Evolutionary conservation across 2,329 filamentous ascomycete species (phyloP).

Genomic region (Saccharata proteae): DNA sequence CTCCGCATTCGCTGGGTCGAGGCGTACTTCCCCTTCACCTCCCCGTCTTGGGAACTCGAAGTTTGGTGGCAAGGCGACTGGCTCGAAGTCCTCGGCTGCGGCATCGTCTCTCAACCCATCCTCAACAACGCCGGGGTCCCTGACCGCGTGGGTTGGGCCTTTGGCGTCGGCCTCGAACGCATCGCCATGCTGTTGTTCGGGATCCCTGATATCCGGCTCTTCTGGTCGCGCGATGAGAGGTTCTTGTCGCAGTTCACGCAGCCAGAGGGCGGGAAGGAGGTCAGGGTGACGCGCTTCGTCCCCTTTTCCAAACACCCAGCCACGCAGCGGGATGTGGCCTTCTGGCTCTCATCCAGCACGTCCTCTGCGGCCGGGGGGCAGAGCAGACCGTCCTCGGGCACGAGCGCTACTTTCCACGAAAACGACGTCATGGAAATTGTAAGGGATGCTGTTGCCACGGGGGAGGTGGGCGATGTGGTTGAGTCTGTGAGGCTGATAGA

Average conservation of each 20-base stretch:
- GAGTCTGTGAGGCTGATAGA: constrained; percentile 82
- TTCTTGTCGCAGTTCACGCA: constrained; percentile 72
- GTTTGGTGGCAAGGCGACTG: constrained; percentile 90
- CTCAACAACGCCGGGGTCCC: constrained; percentile 66
- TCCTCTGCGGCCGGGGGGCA: constrained; percentile 21
- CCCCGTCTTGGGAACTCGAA: constrained; percentile 89
- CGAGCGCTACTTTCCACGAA: constrained; percentile 56
- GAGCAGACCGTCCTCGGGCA: constrained; percentile 18
- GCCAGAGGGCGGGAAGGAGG: constrained; percentile 6
- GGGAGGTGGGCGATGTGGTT: constrained; percentile 72
- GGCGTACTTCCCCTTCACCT: constrained; percentile 95
- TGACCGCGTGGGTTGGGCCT: constrained; percentile 79
- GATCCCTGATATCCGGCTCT: constrained; percentile 90
- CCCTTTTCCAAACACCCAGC: constrained; percentile 87
- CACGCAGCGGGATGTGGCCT: constrained; percentile 85
- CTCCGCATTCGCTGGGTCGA: constrained; percentile 88
- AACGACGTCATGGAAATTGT: constrained; percentile 98
- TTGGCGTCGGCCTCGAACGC: constrained; percentile 84
- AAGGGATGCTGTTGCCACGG: constrained; percentile 56
- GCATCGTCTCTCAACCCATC: constrained; percentile 74
- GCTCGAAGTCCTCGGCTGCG: constrained; percentile 92
- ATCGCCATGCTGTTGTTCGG: constrained; percentile 97
- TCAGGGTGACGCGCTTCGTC: constrained; percentile 49
- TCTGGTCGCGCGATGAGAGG: constrained; percentile 78
- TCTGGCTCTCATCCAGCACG: constrained; percentile 53